phyloP scores from a whole-genome alignment of 495 filamentous ascomycete genomes.

The Hypoxylon subgilvum region DNA sequence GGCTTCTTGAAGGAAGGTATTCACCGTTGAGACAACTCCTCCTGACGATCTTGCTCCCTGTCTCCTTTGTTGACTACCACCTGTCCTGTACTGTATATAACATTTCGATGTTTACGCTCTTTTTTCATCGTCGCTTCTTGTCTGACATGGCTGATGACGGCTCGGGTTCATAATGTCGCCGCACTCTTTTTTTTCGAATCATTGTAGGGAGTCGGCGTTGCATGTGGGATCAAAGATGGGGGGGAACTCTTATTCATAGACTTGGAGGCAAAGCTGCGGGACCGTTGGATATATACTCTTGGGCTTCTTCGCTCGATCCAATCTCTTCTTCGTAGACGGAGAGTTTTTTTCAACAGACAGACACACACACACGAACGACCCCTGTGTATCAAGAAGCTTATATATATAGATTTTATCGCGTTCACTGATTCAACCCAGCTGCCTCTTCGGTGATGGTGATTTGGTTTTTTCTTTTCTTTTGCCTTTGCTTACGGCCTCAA shows the following conservation, averaged over 20 bases:
- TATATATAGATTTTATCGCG: constrained; percentile 24
- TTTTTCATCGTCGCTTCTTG: constrained; percentile 5
- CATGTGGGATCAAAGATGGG: constrained; percentile 17
- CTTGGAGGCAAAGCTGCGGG: constrained; percentile 3
- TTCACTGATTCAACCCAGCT: constrained; percentile 1
- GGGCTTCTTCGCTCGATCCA: constrained; percentile 6
- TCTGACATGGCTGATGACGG: constrained; percentile 19
- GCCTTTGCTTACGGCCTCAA: not conserved
- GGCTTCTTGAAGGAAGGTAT: constrained; percentile 48
- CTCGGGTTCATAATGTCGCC: constrained; percentile 20
- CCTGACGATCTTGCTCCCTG: not conserved
- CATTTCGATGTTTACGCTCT: constrained; percentile 16
- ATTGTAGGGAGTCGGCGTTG: constrained; percentile 22
- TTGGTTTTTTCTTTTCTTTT: not conserved
- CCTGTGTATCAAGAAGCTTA: constrained; percentile 12
- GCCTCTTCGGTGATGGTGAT: not conserved
- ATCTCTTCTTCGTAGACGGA: constrained; percentile 19
- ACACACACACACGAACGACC: constrained; percentile 5
- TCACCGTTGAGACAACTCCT: constrained; percentile 3
- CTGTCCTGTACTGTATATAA: constrained; percentile 22
- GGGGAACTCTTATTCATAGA: constrained; percentile 26
- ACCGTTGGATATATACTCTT: constrained; percentile 2
- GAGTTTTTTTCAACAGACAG: no score
- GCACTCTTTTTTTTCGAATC: not conserved
- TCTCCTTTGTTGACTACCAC: not conserved